These are phyloP conservation scores for Raffaelea arxii DNA, from an alignment of 2,329 filamentous ascomycete genomes.

Conservation along the genomic window DNA sequence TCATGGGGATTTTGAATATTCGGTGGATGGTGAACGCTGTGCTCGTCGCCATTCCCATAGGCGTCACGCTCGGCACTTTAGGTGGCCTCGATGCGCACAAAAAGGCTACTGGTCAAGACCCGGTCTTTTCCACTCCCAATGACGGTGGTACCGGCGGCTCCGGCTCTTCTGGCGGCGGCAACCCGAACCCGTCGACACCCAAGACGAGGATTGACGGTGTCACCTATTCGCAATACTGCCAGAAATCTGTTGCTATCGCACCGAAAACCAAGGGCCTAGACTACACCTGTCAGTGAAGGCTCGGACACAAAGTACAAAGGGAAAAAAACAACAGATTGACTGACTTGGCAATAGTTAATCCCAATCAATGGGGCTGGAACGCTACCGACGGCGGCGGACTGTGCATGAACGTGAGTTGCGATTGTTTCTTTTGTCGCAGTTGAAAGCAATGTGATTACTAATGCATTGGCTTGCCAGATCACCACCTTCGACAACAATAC, in stretches of 20 bases:
- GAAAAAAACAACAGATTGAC: too few species aligned
- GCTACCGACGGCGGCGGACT: slow-evolving; percentile 27
- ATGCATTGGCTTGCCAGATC: slow-evolving; percentile 29
- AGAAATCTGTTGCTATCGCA: slow-evolving; percentile 33
- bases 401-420: slow-evolving; percentile 41
- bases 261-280: slow-evolving; percentile 31
- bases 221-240: slow-evolving; percentile 27
- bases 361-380: slow-evolving; percentile 44
- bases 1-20: slow-evolving; percentile 24
- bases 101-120: slow-evolving; percentile 28
- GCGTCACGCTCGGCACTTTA: slow-evolving; percentile 27
- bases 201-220: slow-evolving; percentile 21
- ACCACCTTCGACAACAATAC: slow-evolving; percentile 39
- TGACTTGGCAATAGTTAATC: slow-evolving; percentile 32
- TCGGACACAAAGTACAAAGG: too few species aligned
- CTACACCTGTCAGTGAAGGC: slow-evolving; percentile 40
- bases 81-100: slow-evolving; percentile 37
- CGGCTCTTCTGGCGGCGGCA: slow-evolving; percentile 7
- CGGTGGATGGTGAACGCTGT: slow-evolving; percentile 39
- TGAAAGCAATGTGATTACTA: neutral
- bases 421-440: neutral
- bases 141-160: slow-evolving; percentile 1
- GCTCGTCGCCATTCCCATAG: slow-evolving; percentile 34
- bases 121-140: slow-evolving; percentile 26
- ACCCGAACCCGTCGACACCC: too few species aligned